A percentile compares a stretch with the other conserved stretches of the same genome.
These are phyloP conservation scores for Kalaharituber pfeilii DNA, from an alignment of 2,329 filamentous ascomycete species.

Conservation along the genomic window DNA sequence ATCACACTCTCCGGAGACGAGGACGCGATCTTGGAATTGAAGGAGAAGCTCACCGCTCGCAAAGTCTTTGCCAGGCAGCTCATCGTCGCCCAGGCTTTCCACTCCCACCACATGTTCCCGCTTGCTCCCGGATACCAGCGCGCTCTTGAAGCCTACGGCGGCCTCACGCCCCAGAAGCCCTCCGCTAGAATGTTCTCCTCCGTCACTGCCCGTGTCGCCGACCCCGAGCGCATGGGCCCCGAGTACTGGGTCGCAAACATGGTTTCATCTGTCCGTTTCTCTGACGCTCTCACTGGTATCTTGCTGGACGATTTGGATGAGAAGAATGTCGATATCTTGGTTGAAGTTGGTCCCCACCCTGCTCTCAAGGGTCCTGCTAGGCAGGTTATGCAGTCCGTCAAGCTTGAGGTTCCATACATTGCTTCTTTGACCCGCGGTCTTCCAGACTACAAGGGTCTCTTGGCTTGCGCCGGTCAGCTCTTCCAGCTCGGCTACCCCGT, in stretches of 20 bases:
- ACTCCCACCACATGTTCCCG: slow-evolving; percentile 29
- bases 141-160: not conserved
- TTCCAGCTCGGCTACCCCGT: slow-evolving; percentile 20
- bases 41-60: not conserved
- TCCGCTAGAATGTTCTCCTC: slow-evolving; percentile 12
- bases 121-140: slow-evolving; percentile 25
- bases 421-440: slow-evolving; percentile 19
- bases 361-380: slow-evolving; percentile 15
- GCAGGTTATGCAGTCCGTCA: slow-evolving; percentile 1
- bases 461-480: slow-evolving; percentile 21
- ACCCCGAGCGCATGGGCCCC: slow-evolving; percentile 18
- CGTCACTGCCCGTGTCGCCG: slow-evolving; percentile 19
- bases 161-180: not conserved
- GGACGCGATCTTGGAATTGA: slow-evolving; percentile 22
- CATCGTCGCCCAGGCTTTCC: slow-evolving; percentile 30
- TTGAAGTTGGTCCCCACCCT: slow-evolving; percentile 19
- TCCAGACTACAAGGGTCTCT: slow-evolving; percentile 18
- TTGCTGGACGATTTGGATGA: not conserved
- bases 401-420: slow-evolving; percentile 14
- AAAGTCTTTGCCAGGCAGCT: slow-evolving; percentile 25
- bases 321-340: slow-evolving; percentile 2
- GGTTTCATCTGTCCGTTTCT: slow-evolving; percentile 28
- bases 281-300: slow-evolving; percentile 16
- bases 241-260: slow-evolving; percentile 25
- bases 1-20: slow-evolving; percentile 8